Base-by-base conservation (phyloP, 2,329 filamentous ascomycete species). In the Raffaelea deltoideospora region DNA sequence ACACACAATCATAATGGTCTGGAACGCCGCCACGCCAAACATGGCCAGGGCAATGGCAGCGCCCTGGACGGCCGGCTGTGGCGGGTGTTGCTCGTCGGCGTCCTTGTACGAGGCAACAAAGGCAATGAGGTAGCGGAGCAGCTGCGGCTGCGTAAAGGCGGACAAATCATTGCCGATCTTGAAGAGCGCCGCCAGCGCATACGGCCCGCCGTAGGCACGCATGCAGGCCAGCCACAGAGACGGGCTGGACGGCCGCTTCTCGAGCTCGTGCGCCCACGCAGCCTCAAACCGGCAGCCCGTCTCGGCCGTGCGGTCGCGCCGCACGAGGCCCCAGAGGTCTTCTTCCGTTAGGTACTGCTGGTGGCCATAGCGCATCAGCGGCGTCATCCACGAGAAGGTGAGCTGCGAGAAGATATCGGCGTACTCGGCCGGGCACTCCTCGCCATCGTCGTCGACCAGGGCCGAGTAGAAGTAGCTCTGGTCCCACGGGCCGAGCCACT, bases 351-450 rank as follows among this genome's bases (percentile, higher is more conserved):
- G 65, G 54, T 76, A 98, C 41, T 87, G 75, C 51, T 80, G 83
- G 63, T 98, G 96, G 1, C 90, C 90, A 52, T 79, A 79, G 52
- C 77, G 86, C 90, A 98, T 98, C 72, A 98, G 63, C 0, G 90
- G 87, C 0, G 90, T 96, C 88, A 98, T 95, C 90, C 90, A 98
- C 37, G 81, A 79, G 56, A 98, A 98, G 0, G 88, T 94, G 32
- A 98, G 68, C 35, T 83, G 75, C 4, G 88, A 94, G 60, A 98
- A 98, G 36, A 96, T 67, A 41, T 88, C 86, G 11, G 90, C 87
- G 54, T 94, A 93, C 58, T 96, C 87, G 43, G 83, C 76, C 0
- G 81, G 81, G 38, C 73, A 77, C 47, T 77, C 71, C 29, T 69
- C 70, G 57, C 29, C 33, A 15, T 30, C 28, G 38, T 74, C 69